These are phyloP conservation scores for Omphalotus olearius DNA, from an alignment of 1,284 basidiomycete species.

Conservation along the genomic window DNA sequence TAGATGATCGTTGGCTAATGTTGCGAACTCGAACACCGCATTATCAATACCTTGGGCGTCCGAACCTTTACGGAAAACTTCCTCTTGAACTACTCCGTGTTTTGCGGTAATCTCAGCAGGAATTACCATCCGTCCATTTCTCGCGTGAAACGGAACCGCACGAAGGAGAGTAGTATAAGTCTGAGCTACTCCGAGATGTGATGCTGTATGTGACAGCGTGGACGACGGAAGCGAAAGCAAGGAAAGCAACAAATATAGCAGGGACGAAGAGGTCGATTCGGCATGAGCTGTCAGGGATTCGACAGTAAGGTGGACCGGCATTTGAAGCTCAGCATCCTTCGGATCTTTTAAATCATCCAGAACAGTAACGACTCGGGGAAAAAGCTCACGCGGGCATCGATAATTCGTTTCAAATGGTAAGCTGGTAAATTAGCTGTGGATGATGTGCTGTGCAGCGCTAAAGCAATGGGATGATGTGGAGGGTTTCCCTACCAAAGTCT, in stretches of 20 bases:
- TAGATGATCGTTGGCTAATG: constrained; percentile 87
- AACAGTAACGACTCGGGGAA: background rate
- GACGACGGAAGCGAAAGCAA: constrained; percentile 63
- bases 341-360: constrained; percentile 15
- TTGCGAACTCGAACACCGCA: constrained; percentile 88
- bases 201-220: constrained; percentile 72
- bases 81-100: constrained; percentile 82
- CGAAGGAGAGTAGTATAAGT: constrained; percentile 72
- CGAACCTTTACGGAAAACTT: constrained; percentile 73
- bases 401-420: constrained; percentile 82
- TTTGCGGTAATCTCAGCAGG: constrained; percentile 82
- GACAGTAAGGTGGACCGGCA: constrained; percentile 65
- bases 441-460: constrained; percentile 65
- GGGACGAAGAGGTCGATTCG: constrained; percentile 75
- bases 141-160: constrained; percentile 72
- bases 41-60: constrained; percentile 62
- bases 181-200: constrained; percentile 73
- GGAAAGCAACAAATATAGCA: constrained; percentile 78
- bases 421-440: constrained; percentile 47
- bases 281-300: constrained; percentile 71
- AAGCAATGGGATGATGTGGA: constrained; percentile 79
- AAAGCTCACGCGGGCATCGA: constrained; percentile 76
- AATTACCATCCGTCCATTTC: constrained; percentile 72
- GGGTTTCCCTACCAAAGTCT: constrained; percentile 58
- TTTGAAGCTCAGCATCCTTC: constrained; percentile 73